Evolutionary conservation across 176 grass and related monocot genomes (phyloP).

Genomic region (Hyparrhenia diplandra): DNA sequence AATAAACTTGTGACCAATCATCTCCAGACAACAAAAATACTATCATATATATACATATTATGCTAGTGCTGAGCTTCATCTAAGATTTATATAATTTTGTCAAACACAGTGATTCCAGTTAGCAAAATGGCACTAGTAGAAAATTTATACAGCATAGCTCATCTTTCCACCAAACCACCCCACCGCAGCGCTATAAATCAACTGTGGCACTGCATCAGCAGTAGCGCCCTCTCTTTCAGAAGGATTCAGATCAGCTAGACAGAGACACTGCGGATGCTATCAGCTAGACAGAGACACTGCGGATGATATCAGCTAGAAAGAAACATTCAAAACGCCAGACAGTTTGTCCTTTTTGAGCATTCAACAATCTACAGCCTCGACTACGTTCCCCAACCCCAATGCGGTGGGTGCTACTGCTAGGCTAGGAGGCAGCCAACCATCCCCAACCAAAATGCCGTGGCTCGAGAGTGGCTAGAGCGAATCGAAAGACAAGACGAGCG

Average conservation of each 20-base stretch:
- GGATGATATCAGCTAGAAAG: no score
- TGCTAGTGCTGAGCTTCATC: not conserved
- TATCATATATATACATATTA: no score
- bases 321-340: not conserved
- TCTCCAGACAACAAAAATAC: no score
- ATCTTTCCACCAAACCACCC: not conserved
- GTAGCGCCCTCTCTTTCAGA: not conserved
- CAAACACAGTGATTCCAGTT: not conserved
- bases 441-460: not conserved
- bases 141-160: not conserved
- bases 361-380: not conserved
- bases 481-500: not conserved
- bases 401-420: not conserved
- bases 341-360: not conserved
- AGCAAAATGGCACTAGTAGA: not conserved
- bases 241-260: not conserved
- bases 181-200: no score
- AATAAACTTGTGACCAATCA: no score
- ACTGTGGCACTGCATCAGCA: no score
- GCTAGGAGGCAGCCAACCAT: not conserved
- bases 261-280: not conserved
- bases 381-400: not conserved
- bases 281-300: no score
- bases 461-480: not conserved
- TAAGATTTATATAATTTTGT: not conserved